Evolutionary conservation across 1,284 basidiomycete species (phyloP), one percentile per base, ranked within the genome.

Genomic region (Vanrija sp.): DNA sequence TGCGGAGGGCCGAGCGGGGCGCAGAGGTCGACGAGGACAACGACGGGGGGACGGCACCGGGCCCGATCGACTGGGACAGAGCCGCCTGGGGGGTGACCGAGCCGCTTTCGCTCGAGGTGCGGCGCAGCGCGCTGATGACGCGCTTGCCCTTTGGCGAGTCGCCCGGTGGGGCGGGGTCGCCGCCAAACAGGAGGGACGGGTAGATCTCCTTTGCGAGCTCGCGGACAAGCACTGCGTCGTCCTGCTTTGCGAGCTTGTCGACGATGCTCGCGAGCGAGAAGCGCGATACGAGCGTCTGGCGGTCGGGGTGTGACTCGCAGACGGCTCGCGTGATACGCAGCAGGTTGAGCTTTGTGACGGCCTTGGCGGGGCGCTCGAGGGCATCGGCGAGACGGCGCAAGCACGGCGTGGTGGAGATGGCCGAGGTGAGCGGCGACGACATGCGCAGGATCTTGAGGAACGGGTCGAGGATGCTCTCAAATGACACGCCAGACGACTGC

Each of bases 401-500:
- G 77, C 98, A 94, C 3, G 89, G 81, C 46, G 87, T 87, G 25
- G 89, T 84, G 12, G 53, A 49, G 53, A 98, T 81, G 23, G 84
- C 84, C 25, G 88, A 82, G 0, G 89, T 85, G 27, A 98, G 75
- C 2, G 80, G 75, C 1, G 81, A 82, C 0, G 93, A 96, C 7
- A 91, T 75, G 31, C 93, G 87, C 54, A 87, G 85, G 50, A 97
- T 86, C 79, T 96, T 92, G 65, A 91, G 82, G 76, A 89, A 74
- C 12, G 92, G 91, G 59, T 98, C 95, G 6, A 98, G 82, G 19
- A 98, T 80, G 64, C 91, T 92, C 75, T 98, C 95, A 71, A 98
- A 98, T 1, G 91, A 93, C 60, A 89, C 89, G 18, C 89, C 85
- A 69, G 94, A 92, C 20, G 90, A 85, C 4, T 85, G 83, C 44